Base-by-base conservation (phyloP, 1,139 yeast species). In the Kodamaea arcana region DNA sequence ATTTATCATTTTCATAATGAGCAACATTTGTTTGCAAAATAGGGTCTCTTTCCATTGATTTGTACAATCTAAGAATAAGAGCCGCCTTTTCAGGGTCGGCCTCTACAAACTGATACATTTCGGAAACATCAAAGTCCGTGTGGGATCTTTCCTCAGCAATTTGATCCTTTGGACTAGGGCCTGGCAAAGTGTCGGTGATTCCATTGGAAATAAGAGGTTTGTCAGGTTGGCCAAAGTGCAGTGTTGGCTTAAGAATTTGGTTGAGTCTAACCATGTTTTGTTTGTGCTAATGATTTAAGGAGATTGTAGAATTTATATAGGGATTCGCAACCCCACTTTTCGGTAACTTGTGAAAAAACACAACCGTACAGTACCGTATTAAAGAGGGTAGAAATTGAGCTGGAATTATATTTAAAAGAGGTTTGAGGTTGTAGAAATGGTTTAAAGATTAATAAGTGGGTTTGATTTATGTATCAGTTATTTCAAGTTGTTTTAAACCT, bases 1-100 rank as follows among this genome's bases (percentile, higher is more conserved):
- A 61, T 50, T 73, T 75, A 29, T 72, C 62, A 41, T 69, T 51
- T 44, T 80, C 85, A 51, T 78, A 80, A 51, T 66, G 72, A 39
- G 64, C 60, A 35, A 65, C 66, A 28, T 70, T 64, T 37, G 72
- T 65, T 40, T 77, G 69, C 36, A 58, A 51, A 12, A 72, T 58
- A 1, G 84, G 83, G 52, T 78, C 82, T 24, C 77, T 56, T 56
- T 75, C 80, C 43, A 74, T 57, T 34, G 62, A 58, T 38, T 53
- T 60, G 59, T 69, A 65, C 39, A 78, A 54, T 38, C 63, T 62
- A 46, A 75, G 74, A 39, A 72, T 57, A 41, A 62, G 48, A 30
- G 52, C 58, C 13, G 80, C 69, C 42, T 61, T 62, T 32, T 60
- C 61, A 37, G 72, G 69, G 32, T 72, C 64, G 4, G 82, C 81